Base-by-base conservation (phyloP, 2,329 filamentous ascomycete genomes). In the Penicillium sp. region DNA sequence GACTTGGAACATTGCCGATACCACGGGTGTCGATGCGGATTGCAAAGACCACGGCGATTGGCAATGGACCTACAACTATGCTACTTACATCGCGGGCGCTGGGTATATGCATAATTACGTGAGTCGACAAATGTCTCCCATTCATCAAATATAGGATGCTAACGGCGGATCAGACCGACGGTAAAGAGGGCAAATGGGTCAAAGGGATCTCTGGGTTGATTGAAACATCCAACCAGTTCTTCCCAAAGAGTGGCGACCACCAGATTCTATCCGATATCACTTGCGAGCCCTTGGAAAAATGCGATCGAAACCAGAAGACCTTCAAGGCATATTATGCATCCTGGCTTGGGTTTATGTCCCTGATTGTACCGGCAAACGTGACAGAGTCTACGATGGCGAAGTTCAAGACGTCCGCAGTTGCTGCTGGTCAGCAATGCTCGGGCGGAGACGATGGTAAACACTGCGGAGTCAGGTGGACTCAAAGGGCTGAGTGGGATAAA, bases 271-370 rank as follows among this genome's bases (percentile, higher is more conserved):
- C 75, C 54, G 89, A 92, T 68, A 71, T 82, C 3, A 77, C 84
- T 10, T 92, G 89, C 72, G 87, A 90, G 59, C 68, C 76, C 1
- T 72, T 64, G 2, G 55, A 66, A n/a, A 80, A 74, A 23, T 92
- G 89, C 74, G 84, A 85, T 44, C 77, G 80, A 40, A 88, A 91
- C 48, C 83, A 81, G 2, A 90, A 87, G 79, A 89, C 85, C 56
- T 75, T 89, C 17, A 42, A 42, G 17, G 39, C 39, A 29, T 42
- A 42, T 17, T 42, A 27, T 29, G 24, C 39, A 20, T 42, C 39
- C 9, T 42, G 39, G 39, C 39, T 42, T 20, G 39, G 39, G 15
- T 42, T 42, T 13, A 42, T 42, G 79, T 84, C 60, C 80, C 85
- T 26, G 87, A 84, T 82, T 74, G 30, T 24, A 1, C 46, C 39